phyloP scores from a whole-genome alignment of 805 yeast species.

The Hanseniaspora valbyensis region DNA sequence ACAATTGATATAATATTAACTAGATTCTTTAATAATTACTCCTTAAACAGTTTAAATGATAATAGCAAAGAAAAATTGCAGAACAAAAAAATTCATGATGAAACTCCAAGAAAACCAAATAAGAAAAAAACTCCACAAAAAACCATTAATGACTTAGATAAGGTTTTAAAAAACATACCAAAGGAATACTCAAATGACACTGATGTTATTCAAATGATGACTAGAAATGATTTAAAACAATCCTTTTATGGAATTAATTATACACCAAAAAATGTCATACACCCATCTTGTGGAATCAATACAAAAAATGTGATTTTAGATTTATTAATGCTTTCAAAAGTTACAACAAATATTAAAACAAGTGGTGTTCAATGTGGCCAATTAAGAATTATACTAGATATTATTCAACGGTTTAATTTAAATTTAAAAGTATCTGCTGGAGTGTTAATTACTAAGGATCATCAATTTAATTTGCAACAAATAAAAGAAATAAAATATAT shows the following conservation, averaged over 20 bases:
- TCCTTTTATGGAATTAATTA: conserved; percentile 50
- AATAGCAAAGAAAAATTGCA: background rate
- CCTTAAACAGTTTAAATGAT: background rate
- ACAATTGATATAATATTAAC: conserved; percentile 18
- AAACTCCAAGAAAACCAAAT: too few relatives aligned
- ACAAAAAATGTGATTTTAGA: conserved; percentile 44
- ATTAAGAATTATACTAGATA: conserved; percentile 39
- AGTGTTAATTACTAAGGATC: conserved; percentile 46
- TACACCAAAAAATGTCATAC: conserved; percentile 44
- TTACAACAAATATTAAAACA: conserved; percentile 47
- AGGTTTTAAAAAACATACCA: conserved; percentile 28
- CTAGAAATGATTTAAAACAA: conserved; percentile 26
- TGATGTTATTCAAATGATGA: conserved; percentile 33
- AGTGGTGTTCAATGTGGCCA: conserved; percentile 57
- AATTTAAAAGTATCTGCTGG: conserved; percentile 52
- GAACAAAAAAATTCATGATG: background rate
- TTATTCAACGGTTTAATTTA: conserved; percentile 40
- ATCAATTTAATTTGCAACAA: conserved; percentile 37
- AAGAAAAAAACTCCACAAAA: too few relatives aligned
- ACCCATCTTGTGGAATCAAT: conserved; percentile 43
- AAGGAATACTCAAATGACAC: conserved; percentile 27
- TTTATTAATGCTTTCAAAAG: conserved; percentile 43
- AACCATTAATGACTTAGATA: conserved; percentile 18
- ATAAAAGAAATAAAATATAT: conserved; percentile 36
- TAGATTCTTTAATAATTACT: background rate